These are phyloP conservation scores for Lumnitzera littorea DNA, from an alignment of 345 rosid species.

Conservation along the genomic window DNA sequence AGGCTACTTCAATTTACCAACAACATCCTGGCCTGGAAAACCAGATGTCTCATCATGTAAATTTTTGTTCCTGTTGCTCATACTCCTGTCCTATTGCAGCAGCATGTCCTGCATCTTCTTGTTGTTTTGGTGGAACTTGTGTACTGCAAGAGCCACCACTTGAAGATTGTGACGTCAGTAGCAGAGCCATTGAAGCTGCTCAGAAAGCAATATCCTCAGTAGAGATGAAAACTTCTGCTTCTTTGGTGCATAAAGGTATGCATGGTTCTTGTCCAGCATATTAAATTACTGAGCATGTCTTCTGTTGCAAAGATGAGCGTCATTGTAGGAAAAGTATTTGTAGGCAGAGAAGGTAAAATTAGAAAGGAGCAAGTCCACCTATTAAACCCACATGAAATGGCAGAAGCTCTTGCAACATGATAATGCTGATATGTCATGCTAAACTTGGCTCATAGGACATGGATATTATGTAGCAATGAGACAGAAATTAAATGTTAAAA, in stretches of 20 bases:
- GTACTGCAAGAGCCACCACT: slow-evolving; percentile 10
- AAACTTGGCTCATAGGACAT: neutral
- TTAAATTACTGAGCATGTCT: neutral
- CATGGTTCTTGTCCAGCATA: neutral
- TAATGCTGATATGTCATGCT: neutral
- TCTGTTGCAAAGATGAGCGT: neutral
- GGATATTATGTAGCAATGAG: neutral
- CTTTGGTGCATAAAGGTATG: slow-evolving; percentile 22
- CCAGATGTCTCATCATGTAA: slow-evolving; percentile 20
- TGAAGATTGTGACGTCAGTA: slow-evolving; percentile 21
- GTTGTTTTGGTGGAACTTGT: slow-evolving; percentile 20
- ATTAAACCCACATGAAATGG: neutral
- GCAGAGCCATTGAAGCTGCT: slow-evolving; percentile 48
- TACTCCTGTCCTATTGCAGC: slow-evolving; percentile 22
- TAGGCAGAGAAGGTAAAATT: neutral
- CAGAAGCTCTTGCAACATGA: neutral
- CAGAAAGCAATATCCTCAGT: slow-evolving; percentile 45
- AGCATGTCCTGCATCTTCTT: slow-evolving; percentile 30
- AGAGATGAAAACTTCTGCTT: slow-evolving; percentile 13
- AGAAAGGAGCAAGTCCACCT: neutral
- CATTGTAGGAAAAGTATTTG: neutral
- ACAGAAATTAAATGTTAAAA: neutral
- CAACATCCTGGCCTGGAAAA: slow-evolving; percentile 15
- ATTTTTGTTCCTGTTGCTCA: slow-evolving; percentile 30
- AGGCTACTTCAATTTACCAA: slow-evolving; percentile 22